Evolutionary conservation across 768 basidiomycete species (phyloP).

Genomic region (Hebeloma cylindrosporum): DNA sequence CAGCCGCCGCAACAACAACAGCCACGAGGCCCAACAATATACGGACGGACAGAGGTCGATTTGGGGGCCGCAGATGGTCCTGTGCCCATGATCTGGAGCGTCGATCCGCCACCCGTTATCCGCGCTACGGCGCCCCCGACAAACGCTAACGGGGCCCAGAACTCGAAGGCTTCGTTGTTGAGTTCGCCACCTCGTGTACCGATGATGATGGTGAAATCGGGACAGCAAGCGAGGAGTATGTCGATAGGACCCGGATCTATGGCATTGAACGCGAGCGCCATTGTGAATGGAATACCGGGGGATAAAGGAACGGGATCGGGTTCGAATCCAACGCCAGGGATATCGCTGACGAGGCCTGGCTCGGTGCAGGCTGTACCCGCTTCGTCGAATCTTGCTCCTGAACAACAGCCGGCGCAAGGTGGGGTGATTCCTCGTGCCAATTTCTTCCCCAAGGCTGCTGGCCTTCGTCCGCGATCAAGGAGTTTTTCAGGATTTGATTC

Average conservation of each 20-base stretch:
- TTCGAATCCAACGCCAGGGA: slow-evolving; percentile 3
- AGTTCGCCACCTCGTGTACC: slow-evolving; percentile 9
- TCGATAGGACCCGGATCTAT: slow-evolving; percentile 7
- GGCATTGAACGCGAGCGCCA: too few species aligned
- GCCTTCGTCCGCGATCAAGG: slow-evolving; percentile 62
- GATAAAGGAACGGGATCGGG: too few species aligned
- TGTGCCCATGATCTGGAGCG: slow-evolving; percentile 59
- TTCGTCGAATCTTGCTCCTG: too few species aligned
- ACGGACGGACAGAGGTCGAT: slow-evolving; percentile 55
- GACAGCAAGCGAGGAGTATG: slow-evolving; percentile 9
- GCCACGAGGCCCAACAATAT: slow-evolving; percentile 52
- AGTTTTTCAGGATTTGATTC: slow-evolving; percentile 75
- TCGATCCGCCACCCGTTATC: slow-evolving; percentile 36
- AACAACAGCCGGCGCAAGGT: slow-evolving; percentile 5
- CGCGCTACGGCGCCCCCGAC: slow-evolving; percentile 3
- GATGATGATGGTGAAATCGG: slow-evolving; percentile 13
- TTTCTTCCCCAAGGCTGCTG: slow-evolving; percentile 58
- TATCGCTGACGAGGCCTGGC: background rate
- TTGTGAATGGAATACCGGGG: too few species aligned
- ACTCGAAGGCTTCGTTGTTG: background rate
- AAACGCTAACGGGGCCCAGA: background rate
- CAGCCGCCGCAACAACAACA: background rate
- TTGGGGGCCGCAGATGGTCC: slow-evolving; percentile 50
- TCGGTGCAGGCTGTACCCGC: too few species aligned
- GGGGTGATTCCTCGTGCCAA: slow-evolving; percentile 54